Percentiles rank a stretch among this genome's conserved stretches.
phyloP scores from a whole-genome alignment of 1,139 yeast species.

The Blastobotrys persicus region DNA sequence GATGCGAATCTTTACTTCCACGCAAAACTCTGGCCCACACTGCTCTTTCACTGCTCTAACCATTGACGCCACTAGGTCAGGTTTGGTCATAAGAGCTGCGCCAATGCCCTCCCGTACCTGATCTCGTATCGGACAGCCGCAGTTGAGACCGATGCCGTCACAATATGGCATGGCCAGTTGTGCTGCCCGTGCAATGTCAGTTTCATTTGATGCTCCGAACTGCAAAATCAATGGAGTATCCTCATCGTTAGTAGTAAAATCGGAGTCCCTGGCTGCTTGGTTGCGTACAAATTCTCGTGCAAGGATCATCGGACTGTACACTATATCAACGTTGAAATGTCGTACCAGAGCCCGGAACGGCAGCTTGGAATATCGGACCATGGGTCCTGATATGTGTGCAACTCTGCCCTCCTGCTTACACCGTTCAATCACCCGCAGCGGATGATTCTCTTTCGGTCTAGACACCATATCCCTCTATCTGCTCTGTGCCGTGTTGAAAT shows the following conservation, averaged over 20 bases:
- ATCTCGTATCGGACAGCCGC: slow-evolving; percentile 96
- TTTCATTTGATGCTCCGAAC: slow-evolving; percentile 84
- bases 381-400: slow-evolving; percentile 86
- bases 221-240: slow-evolving; percentile 83
- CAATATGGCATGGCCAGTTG: slow-evolving; percentile 87
- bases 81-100: slow-evolving; percentile 86
- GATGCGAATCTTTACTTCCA: slow-evolving; percentile 89
- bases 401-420: slow-evolving; percentile 53
- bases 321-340: slow-evolving; percentile 73
- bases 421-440: slow-evolving; percentile 50
- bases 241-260: slow-evolving; percentile 69
- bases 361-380: slow-evolving; percentile 93
- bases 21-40: slow-evolving; percentile 65
- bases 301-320: slow-evolving; percentile 92
- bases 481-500: neutral
- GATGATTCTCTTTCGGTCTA: slow-evolving; percentile 43
- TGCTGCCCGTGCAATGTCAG: slow-evolving; percentile 79
- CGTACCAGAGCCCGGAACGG: slow-evolving; percentile 85
- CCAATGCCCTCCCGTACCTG: slow-evolving; percentile 96
- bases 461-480: neutral
- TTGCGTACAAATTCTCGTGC: slow-evolving; percentile 94
- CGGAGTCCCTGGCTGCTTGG: slow-evolving; percentile 73
- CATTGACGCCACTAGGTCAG: slow-evolving; percentile 79
- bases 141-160: slow-evolving; percentile 91
- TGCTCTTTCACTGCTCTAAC: slow-evolving; percentile 74